Evolutionary conservation across 306 rosid genomes (phyloP), one percentile per base, ranked within the genome.

Genomic region (Carpinus viminea): DNA sequence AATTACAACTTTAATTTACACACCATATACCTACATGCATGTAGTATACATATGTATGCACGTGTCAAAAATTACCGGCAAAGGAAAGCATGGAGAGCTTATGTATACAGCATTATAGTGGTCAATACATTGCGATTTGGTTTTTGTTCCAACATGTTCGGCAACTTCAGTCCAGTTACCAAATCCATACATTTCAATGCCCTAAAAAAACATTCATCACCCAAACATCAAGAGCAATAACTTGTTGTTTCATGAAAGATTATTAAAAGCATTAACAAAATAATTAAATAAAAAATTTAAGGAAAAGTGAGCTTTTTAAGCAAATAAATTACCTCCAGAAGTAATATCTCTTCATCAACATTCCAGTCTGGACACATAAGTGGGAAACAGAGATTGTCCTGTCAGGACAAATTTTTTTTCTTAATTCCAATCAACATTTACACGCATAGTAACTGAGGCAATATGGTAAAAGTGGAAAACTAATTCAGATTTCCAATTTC

Each of bases 341-440:
- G 93, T 79, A 92, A 76, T 78, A 89, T 90, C 87, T 92, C 98
- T 77, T 92, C 98, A 75, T 91, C 98, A 43, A 89, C 90, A 84
- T 89, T 92, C 98, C 98, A 93, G 52, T 93, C 98, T 41, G 88
- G 90, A 88, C 93, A 87, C 77, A 92, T 68, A 70, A 93, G 90
- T 20, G 98, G 97, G 91, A 93, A 92, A 74, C 90, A 85, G 74
- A 93, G 90, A 87, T 93, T 93, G 76, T 93, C 97, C 97, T 93
- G 94, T 59, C 45, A 66, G 59, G 24, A 56, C 81, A 83, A 68
- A 57, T 17, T 45, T 26, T 65, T 4, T 5, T 43, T 70, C 24
- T 12, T 12, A 10, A 48, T 53, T 53, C 8, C 9, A 38, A 38
- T 36, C 51, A 41, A 41, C 15, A 66, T 66, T 6, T 41, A 9